Percentiles rank a stretch among this genome's conserved stretches.
Conservation (phyloP, 495 filamentous ascomycete genomes). For the Xylaria venustula region DNA sequence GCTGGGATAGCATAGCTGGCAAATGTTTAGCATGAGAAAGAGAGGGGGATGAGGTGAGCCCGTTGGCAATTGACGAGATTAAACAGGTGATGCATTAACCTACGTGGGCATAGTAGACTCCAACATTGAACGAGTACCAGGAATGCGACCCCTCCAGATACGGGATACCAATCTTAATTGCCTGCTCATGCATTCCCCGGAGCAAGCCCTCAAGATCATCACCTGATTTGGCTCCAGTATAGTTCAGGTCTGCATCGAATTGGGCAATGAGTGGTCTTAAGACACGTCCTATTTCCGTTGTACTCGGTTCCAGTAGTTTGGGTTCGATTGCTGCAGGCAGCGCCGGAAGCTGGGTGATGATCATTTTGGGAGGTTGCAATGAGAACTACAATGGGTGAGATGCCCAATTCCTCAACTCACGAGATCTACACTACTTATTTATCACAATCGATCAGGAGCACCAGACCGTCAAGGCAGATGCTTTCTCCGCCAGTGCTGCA, state of each 20-base stretch:
- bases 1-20: conserved; percentile 14
- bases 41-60: neutral
- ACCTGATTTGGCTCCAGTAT: conserved; percentile 8
- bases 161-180: conserved; percentile 15
- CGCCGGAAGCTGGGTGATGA: neutral
- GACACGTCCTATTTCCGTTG: neutral
- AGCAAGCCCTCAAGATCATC: conserved; percentile 11
- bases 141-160: conserved; percentile 14
- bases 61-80: neutral
- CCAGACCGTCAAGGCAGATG: no score
- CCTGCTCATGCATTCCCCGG: conserved; percentile 10
- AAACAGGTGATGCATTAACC: neutral
- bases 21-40: neutral
- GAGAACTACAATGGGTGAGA: neutral
- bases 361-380: conserved; percentile 6
- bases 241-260: conserved; percentile 7
- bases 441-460: neutral
- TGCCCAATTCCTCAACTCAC: neutral
- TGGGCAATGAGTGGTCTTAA: conserved; percentile 10
- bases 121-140: conserved; percentile 11
- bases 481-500: neutral
- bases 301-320: conserved; percentile 11
- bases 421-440: neutral
- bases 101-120: conserved; percentile 13
- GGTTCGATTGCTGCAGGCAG: neutral